Conservation (phyloP, 352 stramenopile species). For the Pythium oligandrum region DNA sequence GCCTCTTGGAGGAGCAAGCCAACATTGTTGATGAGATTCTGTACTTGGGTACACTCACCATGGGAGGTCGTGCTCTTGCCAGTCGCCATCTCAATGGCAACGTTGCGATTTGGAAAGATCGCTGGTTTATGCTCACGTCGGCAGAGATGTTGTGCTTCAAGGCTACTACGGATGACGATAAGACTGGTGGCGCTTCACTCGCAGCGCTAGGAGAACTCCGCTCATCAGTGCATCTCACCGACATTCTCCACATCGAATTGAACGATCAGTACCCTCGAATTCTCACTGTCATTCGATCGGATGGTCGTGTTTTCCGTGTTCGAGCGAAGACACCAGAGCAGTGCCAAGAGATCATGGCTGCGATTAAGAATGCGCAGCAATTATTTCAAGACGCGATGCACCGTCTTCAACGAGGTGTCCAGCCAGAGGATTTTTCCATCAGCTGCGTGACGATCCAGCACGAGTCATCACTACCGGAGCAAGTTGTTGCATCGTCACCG, state of each 20-base stretch:
- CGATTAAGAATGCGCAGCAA: conserved; percentile 52
- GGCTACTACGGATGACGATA: conserved; percentile 26
- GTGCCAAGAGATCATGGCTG: conserved; percentile 47
- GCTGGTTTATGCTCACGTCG: conserved; percentile 71
- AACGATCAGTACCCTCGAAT: conserved; percentile 68
- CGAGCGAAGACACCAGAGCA: conserved; percentile 61
- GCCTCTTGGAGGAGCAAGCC: conserved; percentile 67
- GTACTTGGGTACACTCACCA: conserved; percentile 75
- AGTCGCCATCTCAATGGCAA: conserved; percentile 69
- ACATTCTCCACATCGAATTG: conserved; percentile 76
- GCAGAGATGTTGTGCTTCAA: conserved; percentile 80
- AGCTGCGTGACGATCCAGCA: conserved; percentile 75
- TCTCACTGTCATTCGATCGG: conserved; percentile 64
- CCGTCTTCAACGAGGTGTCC: conserved; percentile 54
- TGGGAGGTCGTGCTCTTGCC: conserved; percentile 63
- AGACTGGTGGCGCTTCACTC: conserved; percentile 7
- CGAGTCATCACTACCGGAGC: conserved; percentile 55
- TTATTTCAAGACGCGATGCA: conserved; percentile 73
- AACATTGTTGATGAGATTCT: conserved; percentile 75
- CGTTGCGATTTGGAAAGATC: conserved; percentile 75
- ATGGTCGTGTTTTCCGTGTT: conserved; percentile 69
- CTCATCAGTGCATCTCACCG: conserved; percentile 64
- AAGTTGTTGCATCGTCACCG: conserved; percentile 45
- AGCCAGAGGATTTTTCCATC: conserved; percentile 63
- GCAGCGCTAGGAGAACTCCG: conserved; percentile 55